Evolutionary conservation across 768 basidiomycete genomes (phyloP), one percentile per base, ranked within the genome.

Genomic region (Cantharellus anzutake): DNA sequence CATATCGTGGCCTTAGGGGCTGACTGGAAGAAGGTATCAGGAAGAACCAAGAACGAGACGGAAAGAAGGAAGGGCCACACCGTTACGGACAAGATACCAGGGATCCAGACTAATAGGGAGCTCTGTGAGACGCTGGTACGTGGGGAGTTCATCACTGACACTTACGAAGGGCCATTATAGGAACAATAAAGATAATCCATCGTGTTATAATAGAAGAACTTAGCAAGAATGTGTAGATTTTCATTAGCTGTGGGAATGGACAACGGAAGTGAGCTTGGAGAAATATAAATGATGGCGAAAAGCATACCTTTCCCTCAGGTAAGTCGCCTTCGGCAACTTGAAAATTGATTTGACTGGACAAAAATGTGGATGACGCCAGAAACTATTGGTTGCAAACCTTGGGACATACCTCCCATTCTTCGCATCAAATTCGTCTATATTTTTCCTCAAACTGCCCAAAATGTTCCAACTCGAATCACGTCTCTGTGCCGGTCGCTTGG

Each of bases 161-260:
- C 62, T 56, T 50, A 63, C 62, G 48, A 3, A 63, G 41, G 7
- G 37, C 60, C 41, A 60, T 48, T 39, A 63, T 5, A 51, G 72
- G 72, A 34, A 72, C 59, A 62, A 73, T 73, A 63, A 70, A 73
- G 41, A 90, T 62, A 29, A 80, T 73, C 87, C 87, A 90, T 42
- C 88, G 78, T 4, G 86, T 82, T 53, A 87, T 74, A 67, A 89
- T 82, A 2, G 84, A 86, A 20, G 78, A 78, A 65, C 82, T 83
- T 57, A 89, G 66, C 4, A 89, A 75, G 69, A 83, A 89, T 63
- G 82, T 73, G 71, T 88, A 89, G 3, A 83, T 67, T 64, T 75
- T 78, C 0, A 78, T 71, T 48, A 83, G 67, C 83, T 86, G 57
- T 35, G 52, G 44, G 44, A 29, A 11, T 29, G 20, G 20, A 29